Base-by-base conservation (phyloP, 257 asterid species). In the Avicennia marina region DNA sequence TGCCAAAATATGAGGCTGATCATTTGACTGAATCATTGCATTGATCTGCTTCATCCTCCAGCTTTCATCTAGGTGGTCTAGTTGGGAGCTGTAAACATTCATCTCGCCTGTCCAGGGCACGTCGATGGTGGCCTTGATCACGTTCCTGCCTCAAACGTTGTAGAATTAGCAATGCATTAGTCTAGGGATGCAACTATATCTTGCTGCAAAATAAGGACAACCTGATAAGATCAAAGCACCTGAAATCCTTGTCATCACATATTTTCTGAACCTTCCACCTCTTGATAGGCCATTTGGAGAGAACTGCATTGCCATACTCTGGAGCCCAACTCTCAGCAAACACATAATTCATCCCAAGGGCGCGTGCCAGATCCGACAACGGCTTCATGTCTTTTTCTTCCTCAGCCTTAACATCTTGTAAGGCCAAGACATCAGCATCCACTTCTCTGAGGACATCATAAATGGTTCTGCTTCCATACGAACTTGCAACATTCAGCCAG, bases 321-420 rank as follows among this genome's bases (percentile, higher is more conserved):
- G 98, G 98, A 9, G 98, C 98, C 98, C 98, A 91, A 79, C 98
- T 83, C 75, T 91, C 97, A 2, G 95, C 98, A 56, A 91, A 91
- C 57, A 78, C 90, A 48, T 88, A 91, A 44, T 67, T 67, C 98
- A 91, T 91, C 60, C 95, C 96, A 38, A 88, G 60, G 0, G 95
- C 95, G 6, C 73, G 79, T 17, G 98, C 97, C 67, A 91, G 61
- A 50, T 82, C 95, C 10, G 97, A 91, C 54, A 91, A 63, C 7
- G 98, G 95, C 45, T 63, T 81, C 98, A 91, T 91, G 11, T 76
- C 76, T 6, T 78, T 82, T 56, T 78, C 96, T 68, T 91, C 97
- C 66, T 78, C 87, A 12, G 98, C 97, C 70, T 81, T 91, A 13
- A 91, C 98, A 39, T 91, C 98, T 63, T 91, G 98, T 45, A 91